Conservation (phyloP, 2,329 filamentous ascomycete genomes). For the Cercospora beticola region DNA sequence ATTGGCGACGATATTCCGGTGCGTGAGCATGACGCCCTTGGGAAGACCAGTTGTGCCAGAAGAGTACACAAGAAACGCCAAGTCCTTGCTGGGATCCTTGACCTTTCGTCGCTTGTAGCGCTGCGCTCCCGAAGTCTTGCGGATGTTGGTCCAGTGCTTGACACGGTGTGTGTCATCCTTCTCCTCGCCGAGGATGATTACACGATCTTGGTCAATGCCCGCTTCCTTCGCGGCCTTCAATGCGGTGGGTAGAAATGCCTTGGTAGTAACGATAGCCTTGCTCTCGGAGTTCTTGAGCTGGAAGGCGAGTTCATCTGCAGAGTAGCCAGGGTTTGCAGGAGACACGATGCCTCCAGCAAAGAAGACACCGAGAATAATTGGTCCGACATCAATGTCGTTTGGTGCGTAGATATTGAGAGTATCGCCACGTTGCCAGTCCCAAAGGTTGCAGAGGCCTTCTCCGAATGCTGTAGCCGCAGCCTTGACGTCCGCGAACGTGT, state of each 20-base stretch:
- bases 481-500: constrained; percentile 70
- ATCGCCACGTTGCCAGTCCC: constrained; percentile 79
- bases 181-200: constrained; percentile 72
- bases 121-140: constrained; percentile 59
- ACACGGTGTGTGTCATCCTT: constrained; percentile 58
- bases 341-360: constrained; percentile 81
- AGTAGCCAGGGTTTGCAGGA: constrained; percentile 89
- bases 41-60: constrained; percentile 88
- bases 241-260: constrained; percentile 63
- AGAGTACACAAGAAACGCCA: constrained; percentile 84
- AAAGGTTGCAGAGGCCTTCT: constrained; percentile 70
- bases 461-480: constrained; percentile 72
- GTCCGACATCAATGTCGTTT: constrained; percentile 76
- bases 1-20: constrained; percentile 80
- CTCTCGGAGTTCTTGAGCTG: constrained; percentile 78
- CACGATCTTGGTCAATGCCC: constrained; percentile 66
- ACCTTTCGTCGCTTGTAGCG: constrained; percentile 61
- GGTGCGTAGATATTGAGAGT: constrained; percentile 80
- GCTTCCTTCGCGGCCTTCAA: constrained; percentile 66
- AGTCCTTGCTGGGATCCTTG: constrained; percentile 62
- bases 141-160: constrained; percentile 71
- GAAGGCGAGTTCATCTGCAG: constrained; percentile 75
- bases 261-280: constrained; percentile 72
- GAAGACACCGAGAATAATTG: constrained; percentile 62
- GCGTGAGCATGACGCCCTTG: constrained; percentile 86